Evolutionary conservation across 805 yeast species (phyloP).

Genomic region (Lipomyces chichibuensis): DNA sequence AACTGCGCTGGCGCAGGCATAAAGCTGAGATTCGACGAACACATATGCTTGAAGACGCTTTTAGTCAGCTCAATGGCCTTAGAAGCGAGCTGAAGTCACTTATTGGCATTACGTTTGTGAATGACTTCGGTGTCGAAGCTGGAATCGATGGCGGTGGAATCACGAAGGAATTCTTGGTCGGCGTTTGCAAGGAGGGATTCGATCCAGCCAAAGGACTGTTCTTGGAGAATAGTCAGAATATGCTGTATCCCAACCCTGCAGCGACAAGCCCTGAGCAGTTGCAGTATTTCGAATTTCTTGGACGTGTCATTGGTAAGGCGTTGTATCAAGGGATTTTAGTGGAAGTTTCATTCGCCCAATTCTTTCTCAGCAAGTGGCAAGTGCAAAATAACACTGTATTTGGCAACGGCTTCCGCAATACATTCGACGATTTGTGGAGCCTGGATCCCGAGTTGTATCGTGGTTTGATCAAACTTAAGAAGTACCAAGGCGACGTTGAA

Average conservation of each 20-base stretch:
- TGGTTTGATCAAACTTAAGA: slow-evolving; percentile 64
- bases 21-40: slow-evolving; percentile 69
- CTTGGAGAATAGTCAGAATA: slow-evolving; percentile 54
- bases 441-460: slow-evolving; percentile 69
- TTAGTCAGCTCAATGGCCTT: slow-evolving; percentile 54
- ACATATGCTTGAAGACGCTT: slow-evolving; percentile 74
- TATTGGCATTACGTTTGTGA: slow-evolving; percentile 66
- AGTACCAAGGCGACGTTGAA: slow-evolving; percentile 59
- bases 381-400: slow-evolving; percentile 20
- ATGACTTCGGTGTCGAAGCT: slow-evolving; percentile 77
- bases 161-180: slow-evolving; percentile 84
- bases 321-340: slow-evolving; percentile 79
- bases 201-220: slow-evolving; percentile 49
- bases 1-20: slow-evolving; percentile 28
- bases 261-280: slow-evolving; percentile 42
- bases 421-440: slow-evolving; percentile 77
- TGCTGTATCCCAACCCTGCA: slow-evolving; percentile 72
- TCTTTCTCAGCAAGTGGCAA: slow-evolving; percentile 72
- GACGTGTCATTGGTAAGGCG: slow-evolving; percentile 86
- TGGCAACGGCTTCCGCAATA: slow-evolving; percentile 45
- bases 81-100: slow-evolving; percentile 62
- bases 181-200: slow-evolving; percentile 72
- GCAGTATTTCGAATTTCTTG: slow-evolving; percentile 61
- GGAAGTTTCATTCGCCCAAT: slow-evolving; percentile 83
- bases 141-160: slow-evolving; percentile 98